phyloP scores from a whole-genome alignment of 148 eudicot genomes.

The Persicaria maculosa region DNA sequence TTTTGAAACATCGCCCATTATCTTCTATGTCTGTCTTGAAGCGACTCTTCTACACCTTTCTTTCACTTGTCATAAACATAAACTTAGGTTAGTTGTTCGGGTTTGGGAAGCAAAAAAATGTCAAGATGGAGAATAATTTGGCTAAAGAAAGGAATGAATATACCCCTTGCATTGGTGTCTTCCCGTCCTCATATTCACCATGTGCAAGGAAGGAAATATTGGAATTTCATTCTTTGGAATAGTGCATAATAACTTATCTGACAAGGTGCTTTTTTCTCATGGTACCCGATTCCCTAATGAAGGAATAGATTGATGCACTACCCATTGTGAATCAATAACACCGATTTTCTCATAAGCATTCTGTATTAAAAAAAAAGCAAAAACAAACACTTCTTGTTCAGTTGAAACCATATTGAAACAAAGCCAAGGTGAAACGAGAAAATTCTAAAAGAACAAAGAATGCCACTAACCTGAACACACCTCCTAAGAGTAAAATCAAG shows the following conservation, averaged over 20 bases:
- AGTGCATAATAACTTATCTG: not conserved
- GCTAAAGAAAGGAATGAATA: conserved; percentile 11
- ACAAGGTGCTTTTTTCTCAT: not conserved
- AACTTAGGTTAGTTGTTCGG: not conserved
- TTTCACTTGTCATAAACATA: conserved; percentile 24
- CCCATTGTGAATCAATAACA: conserved; percentile 83
- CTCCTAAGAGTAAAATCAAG: conserved; percentile 86
- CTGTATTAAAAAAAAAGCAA: conserved; percentile 19
- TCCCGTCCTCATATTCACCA: conserved; percentile 57
- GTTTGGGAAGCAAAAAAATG: not conserved
- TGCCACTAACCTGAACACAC: conserved; percentile 64
- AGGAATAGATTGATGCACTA: conserved; percentile 72
- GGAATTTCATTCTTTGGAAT: not conserved
- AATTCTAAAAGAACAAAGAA: not conserved
- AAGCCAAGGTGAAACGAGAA: not conserved
- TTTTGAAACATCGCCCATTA: conserved; percentile 17
- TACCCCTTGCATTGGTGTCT: conserved; percentile 82
- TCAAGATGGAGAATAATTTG: not conserved
- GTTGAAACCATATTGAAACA: not conserved
- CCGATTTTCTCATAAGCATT: conserved; percentile 92
- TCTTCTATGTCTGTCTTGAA: no score
- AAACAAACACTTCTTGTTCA: not conserved
- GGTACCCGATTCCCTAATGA: conserved; percentile 73
- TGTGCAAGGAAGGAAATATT: conserved; percentile 20
- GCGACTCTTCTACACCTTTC: conserved; percentile 18